A percentile compares a stretch with the other conserved stretches of the same genome.
Conservation (phyloP, 2,329 filamentous ascomycete genomes). For the Aspergillus niger region DNA sequence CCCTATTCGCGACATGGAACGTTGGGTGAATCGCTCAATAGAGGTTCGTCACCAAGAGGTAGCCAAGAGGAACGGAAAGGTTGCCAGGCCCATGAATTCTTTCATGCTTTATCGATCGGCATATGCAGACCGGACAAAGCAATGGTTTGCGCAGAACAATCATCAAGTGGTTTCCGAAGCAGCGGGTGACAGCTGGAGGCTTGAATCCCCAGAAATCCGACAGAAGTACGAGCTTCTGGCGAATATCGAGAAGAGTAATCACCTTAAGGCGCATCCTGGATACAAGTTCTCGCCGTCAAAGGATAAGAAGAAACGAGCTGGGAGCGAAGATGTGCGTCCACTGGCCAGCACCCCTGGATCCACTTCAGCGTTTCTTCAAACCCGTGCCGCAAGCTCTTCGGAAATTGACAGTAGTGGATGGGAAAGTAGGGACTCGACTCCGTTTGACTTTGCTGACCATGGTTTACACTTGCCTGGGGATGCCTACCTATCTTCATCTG, state of each 20-base stretch:
- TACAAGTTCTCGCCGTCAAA: slow-evolving; percentile 84
- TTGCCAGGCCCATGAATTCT: slow-evolving; percentile 93
- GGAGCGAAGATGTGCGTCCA: slow-evolving; percentile 42
- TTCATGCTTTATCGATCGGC: slow-evolving; percentile 98
- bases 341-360: slow-evolving; percentile 22
- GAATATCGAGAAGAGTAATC: slow-evolving; percentile 78
- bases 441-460: slow-evolving; percentile 33
- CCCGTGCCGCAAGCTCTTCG: slow-evolving; percentile 30
- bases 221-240: slow-evolving; percentile 78
- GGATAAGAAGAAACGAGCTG: slow-evolving; percentile 61
- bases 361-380: slow-evolving; percentile 25
- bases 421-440: slow-evolving; percentile 38
- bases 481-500: slow-evolving; percentile 46
- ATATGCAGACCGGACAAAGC: slow-evolving; percentile 83
- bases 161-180: slow-evolving; percentile 89
- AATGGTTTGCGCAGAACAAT: slow-evolving; percentile 80
- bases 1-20: slow-evolving; percentile 73
- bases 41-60: slow-evolving; percentile 70
- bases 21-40: slow-evolving; percentile 71
- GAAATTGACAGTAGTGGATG: slow-evolving; percentile 30
- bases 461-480: slow-evolving; percentile 16
- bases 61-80: slow-evolving; percentile 70
- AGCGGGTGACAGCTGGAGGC: slow-evolving; percentile 82
- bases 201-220: slow-evolving; percentile 73
- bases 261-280: slow-evolving; percentile 78